These are phyloP conservation scores for Cystofilobasidium macerans DNA, from an alignment of 768 basidiomycete species.

Conservation along the genomic window DNA sequence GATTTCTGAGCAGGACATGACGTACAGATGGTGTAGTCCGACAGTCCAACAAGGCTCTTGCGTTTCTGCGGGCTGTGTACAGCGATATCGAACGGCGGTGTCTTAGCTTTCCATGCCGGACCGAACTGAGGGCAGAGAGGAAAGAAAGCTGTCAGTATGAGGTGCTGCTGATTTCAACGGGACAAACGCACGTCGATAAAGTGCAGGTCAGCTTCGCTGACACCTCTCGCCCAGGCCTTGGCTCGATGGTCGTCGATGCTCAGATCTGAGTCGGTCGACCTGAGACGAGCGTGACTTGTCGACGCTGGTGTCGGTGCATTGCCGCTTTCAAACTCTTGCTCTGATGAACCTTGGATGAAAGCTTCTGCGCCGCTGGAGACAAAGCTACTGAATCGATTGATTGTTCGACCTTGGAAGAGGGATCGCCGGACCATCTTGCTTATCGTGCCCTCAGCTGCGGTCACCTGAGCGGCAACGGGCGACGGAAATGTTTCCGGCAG, in stretches of 20 bases:
- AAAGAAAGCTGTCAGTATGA: no score
- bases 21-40: conserved; percentile 56
- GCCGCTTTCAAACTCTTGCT: background rate
- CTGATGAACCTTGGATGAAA: conserved; percentile 54
- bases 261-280: background rate
- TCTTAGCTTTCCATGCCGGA: conserved; percentile 60
- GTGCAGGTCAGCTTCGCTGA: conserved; percentile 11
- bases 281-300: background rate
- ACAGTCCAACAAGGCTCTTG: conserved; percentile 49
- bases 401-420: background rate
- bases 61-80: conserved; percentile 75
- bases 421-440: background rate
- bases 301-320: background rate
- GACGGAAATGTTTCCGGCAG: background rate
- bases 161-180: no score
- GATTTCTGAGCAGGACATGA: background rate
- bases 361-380: conserved; percentile 55
- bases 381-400: background rate
- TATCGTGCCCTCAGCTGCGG: background rate
- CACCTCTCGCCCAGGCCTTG: background rate
- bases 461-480: conserved; percentile 3
- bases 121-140: conserved; percentile 11
- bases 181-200: background rate
- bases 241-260: background rate
- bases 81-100: conserved; percentile 59